These are phyloP conservation scores for Citrus inodora DNA, from an alignment of 345 rosid species.

Conservation along the genomic window DNA sequence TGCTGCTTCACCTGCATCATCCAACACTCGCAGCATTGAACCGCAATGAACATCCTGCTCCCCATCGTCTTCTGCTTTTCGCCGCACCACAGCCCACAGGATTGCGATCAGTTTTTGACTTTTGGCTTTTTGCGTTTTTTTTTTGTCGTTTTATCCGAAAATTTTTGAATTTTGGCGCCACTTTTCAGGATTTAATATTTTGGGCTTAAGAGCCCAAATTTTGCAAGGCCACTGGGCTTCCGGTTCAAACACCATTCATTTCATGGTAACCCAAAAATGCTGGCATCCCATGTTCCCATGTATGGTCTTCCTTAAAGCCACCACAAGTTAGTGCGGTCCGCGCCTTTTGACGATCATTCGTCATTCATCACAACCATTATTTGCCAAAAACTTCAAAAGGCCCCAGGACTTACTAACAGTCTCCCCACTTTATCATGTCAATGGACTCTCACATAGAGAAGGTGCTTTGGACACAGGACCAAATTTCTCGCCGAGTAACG, in stretches of 20 bases:
- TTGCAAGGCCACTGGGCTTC: not conserved
- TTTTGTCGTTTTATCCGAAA: not conserved
- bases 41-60: constrained; percentile 48
- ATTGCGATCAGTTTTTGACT: too few species aligned
- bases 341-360: not conserved
- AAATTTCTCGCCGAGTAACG: constrained; percentile 52
- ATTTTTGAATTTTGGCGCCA: not conserved
- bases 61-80: constrained; percentile 24
- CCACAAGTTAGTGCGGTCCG: too few species aligned
- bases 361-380: not conserved
- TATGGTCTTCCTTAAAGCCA: too few species aligned
- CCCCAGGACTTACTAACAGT: not conserved
- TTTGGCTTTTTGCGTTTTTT: too few species aligned
- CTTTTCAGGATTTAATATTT: not conserved
- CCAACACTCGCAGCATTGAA: constrained; percentile 80
- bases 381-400: not conserved
- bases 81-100: too few species aligned
- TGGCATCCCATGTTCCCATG: too few species aligned
- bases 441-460: constrained; percentile 62
- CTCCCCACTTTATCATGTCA: constrained; percentile 25
- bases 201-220: not conserved
- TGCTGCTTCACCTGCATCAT: constrained; percentile 97
- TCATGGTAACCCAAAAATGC: not conserved
- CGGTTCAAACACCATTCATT: not conserved
- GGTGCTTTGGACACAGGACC: constrained; percentile 49